Percentiles rank a stretch among this genome's conserved stretches.
These are phyloP conservation scores for Drosera spatulata DNA, from an alignment of 179 eudicot genomes.

Conservation along the genomic window DNA sequence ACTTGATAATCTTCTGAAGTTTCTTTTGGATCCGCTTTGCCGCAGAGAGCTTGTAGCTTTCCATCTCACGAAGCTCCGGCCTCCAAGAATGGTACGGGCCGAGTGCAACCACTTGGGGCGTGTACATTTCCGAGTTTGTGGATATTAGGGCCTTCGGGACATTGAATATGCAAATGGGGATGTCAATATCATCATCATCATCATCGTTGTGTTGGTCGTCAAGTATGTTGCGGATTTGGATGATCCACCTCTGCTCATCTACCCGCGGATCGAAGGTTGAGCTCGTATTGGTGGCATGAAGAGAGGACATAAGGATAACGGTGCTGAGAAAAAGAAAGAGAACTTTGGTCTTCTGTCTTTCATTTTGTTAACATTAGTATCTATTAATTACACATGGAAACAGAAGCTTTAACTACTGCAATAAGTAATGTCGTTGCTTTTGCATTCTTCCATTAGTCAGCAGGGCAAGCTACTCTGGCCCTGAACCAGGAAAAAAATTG, in stretches of 20 bases:
- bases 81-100: constrained; percentile 57
- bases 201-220: constrained; percentile 24
- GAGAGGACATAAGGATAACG: not conserved
- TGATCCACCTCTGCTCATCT: constrained; percentile 43
- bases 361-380: not conserved
- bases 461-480: too few species aligned
- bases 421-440: too few species aligned
- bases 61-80: constrained; percentile 49
- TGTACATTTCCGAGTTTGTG: constrained; percentile 32
- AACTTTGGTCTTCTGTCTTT: not conserved
- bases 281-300: not conserved
- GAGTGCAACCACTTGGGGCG: constrained; percentile 49
- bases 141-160: constrained; percentile 42
- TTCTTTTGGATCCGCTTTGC: constrained; percentile 27
- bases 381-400: not conserved
- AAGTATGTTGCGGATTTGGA: constrained; percentile 26
- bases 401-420: too few species aligned
- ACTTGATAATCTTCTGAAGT: constrained; percentile 11
- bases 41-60: constrained; percentile 38
- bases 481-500: too few species aligned
- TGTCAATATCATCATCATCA: constrained; percentile 10
- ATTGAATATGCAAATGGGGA: constrained; percentile 35
- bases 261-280: not conserved
- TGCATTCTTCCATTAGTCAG: too few species aligned
- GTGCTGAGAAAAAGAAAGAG: not conserved